These are phyloP conservation scores for Neophaeococcomyces aloes DNA, from an alignment of 2,329 filamentous ascomycete genomes.

Conservation along the genomic window DNA sequence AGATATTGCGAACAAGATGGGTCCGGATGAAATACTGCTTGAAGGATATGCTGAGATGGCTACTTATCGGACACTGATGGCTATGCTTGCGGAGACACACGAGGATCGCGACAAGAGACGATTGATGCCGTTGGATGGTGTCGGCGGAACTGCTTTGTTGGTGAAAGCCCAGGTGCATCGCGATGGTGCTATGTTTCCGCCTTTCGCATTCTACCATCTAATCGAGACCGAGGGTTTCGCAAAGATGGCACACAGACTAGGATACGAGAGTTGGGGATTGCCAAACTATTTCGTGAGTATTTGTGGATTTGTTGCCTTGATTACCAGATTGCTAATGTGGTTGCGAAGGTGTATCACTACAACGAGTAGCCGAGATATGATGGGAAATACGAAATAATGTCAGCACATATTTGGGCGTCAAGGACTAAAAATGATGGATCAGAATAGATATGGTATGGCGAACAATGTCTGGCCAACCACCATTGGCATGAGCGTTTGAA, in stretches of 20 bases:
- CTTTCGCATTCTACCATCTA: slow-evolving; percentile 90
- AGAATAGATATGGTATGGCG: too few relatives aligned
- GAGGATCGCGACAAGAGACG: slow-evolving; percentile 47
- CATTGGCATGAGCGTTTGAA: too few relatives aligned
- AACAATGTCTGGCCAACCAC: too few relatives aligned
- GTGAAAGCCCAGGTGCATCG: slow-evolving; percentile 96
- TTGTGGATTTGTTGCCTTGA: background rate
- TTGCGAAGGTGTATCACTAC: slow-evolving; percentile 20
- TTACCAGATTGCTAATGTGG: slow-evolving; percentile 6
- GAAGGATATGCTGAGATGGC: slow-evolving; percentile 91
- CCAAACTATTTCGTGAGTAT: slow-evolving; percentile 85
- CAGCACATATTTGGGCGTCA: background rate
- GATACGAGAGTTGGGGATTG: slow-evolving; percentile 76
- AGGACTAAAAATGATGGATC: too few relatives aligned
- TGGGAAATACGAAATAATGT: background rate
- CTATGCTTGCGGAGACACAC: slow-evolving; percentile 56
- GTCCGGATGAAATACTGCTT: slow-evolving; percentile 78
- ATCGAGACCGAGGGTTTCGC: slow-evolving; percentile 98
- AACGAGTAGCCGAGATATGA: slow-evolving; percentile 18
- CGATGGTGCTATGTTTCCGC: slow-evolving; percentile 96
- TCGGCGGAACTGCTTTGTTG: slow-evolving; percentile 81
- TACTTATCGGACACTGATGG: slow-evolving; percentile 87
- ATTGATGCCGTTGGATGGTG: slow-evolving; percentile 74
- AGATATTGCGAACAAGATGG: slow-evolving; percentile 68
- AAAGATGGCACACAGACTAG: slow-evolving; percentile 85